These are phyloP conservation scores for Xerocomus nothofagi DNA, from an alignment of 1,284 basidiomycete genomes.

Conservation along the genomic window DNA sequence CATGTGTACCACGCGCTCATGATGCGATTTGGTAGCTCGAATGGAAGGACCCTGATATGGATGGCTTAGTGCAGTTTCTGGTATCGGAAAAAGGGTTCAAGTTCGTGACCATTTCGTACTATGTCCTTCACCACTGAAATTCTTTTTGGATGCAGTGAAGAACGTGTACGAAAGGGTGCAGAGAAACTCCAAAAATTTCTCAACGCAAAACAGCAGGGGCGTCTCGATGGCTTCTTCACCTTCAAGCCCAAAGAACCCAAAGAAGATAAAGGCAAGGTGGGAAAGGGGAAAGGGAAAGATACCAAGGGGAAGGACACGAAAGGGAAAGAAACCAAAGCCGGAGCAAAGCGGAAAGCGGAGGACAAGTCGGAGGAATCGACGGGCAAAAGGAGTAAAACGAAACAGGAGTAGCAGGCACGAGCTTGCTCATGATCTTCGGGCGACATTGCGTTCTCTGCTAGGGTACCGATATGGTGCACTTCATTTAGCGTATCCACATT, in stretches of 20 bases:
- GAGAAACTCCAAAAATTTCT: slow-evolving; percentile 90
- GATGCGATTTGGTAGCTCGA: slow-evolving; percentile 65
- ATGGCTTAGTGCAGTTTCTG: slow-evolving; percentile 93
- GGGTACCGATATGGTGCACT: not conserved
- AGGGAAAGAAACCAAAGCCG: slow-evolving; percentile 36
- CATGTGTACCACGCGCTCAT: not conserved
- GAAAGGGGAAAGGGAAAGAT: slow-evolving; percentile 34
- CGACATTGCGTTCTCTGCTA: not conserved
- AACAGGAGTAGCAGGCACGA: slow-evolving; percentile 20
- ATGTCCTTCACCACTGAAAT: slow-evolving; percentile 1
- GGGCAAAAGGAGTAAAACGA: slow-evolving; percentile 36
- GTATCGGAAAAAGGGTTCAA: slow-evolving; percentile 97
- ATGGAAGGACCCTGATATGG: slow-evolving; percentile 92
- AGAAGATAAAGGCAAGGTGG: slow-evolving; percentile 41
- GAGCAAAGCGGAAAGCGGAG: slow-evolving; percentile 64
- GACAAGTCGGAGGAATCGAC: slow-evolving; percentile 32
- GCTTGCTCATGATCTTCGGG: not conserved
- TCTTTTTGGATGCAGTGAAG: slow-evolving; percentile 64
- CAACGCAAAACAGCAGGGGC: slow-evolving; percentile 92
- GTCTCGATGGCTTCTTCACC: slow-evolving; percentile 94
- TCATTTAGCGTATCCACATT: slow-evolving; percentile 13
- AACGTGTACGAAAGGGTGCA: slow-evolving; percentile 92
- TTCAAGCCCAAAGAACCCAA: slow-evolving; percentile 58
- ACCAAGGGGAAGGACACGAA: slow-evolving; percentile 32
- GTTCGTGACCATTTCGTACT: slow-evolving; percentile 42